Evolutionary conservation across 2,329 filamentous ascomycete species (phyloP), one percentile per base, ranked within the genome.

Genomic region (Calonectria montana): DNA sequence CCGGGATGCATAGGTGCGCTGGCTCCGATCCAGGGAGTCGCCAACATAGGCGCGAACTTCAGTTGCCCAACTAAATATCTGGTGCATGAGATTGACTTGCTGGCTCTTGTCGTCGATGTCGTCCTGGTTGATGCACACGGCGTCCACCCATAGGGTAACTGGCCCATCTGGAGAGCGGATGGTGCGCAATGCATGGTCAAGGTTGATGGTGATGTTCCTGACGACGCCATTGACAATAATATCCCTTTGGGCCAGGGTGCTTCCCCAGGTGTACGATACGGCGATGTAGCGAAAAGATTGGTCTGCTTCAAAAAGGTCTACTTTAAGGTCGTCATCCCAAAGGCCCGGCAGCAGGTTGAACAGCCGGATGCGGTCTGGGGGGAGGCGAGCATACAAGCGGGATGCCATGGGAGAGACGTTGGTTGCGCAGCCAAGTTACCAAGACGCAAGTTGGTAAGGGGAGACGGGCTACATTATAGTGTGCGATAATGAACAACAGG

Each of bases 181-280:
- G 6, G 79, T 75, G 7, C 78, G 74, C 18, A 82, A 62, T 1
- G 80, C 80, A 25, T 76, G 71, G 21, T 81, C 76, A 16, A 82
- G 73, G 53, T 80, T 82, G 31, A 73, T 65, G 5, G 79, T 81
- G 59, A 81, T 76, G 10, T 41, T 18, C 7, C 74, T 73, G 12
- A 61, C 18, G 3, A 53, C 50, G n/a, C 73, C 72, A 53, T 81
- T 78, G n/a, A 81, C 64, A 5, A 65, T 31, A 27, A 80, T 73
- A 6, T 75, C 62, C 47, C 71, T 69, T 16, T 69, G 61, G 23
- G 71, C 68, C 39, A 74, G 37, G 4, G 72, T 65, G 25, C 73
- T 78, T 1, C 77, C 80, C 78, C 80, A 81, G 1, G 78, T 77
- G 25, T 81, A 82, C 3, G 79, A 81, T 0, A 82, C 50, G 7